phyloP scores from a whole-genome alignment of 192 early-diverging fungal genomes.

The Martensiomyces pterosporus region DNA sequence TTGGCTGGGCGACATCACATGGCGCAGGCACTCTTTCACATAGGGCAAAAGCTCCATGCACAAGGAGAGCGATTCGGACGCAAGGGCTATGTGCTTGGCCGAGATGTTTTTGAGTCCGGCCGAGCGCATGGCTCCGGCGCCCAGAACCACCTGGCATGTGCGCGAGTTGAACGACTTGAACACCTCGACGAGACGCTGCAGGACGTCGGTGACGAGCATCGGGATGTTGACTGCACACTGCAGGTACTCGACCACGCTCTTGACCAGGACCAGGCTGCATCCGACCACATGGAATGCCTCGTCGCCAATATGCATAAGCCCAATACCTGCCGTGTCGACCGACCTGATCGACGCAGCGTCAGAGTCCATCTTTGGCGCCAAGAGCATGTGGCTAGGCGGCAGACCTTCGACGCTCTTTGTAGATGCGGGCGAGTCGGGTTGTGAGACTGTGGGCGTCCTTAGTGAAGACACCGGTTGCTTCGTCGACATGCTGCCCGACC shows the following conservation, averaged over 20 bases:
- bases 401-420: not conserved
- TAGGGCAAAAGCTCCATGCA: constrained; percentile 86
- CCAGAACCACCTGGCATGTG: constrained; percentile 95
- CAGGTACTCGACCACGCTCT: constrained; percentile 90
- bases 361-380: constrained; percentile 22
- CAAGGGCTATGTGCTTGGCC: constrained; percentile 92
- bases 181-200: constrained; percentile 85
- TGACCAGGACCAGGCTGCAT: constrained; percentile 82
- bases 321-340: constrained; percentile 46
- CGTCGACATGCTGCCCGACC: no score
- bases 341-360: constrained; percentile 39
- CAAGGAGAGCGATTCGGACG: constrained; percentile 86
- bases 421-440: not conserved
- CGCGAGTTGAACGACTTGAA: constrained; percentile 88
- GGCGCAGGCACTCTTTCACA: constrained; percentile 69
- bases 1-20: constrained; percentile 73
- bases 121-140: constrained; percentile 95
- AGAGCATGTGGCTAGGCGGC: not conserved
- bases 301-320: constrained; percentile 72
- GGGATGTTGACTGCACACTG: constrained; percentile 79
- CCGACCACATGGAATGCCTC: constrained; percentile 82
- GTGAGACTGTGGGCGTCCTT: no score
- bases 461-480: no score
- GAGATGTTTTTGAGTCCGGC: constrained; percentile 96
- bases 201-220: constrained; percentile 73